phyloP scores from a whole-genome alignment of 441 rosid genomes.

The Jatropha multifida region DNA sequence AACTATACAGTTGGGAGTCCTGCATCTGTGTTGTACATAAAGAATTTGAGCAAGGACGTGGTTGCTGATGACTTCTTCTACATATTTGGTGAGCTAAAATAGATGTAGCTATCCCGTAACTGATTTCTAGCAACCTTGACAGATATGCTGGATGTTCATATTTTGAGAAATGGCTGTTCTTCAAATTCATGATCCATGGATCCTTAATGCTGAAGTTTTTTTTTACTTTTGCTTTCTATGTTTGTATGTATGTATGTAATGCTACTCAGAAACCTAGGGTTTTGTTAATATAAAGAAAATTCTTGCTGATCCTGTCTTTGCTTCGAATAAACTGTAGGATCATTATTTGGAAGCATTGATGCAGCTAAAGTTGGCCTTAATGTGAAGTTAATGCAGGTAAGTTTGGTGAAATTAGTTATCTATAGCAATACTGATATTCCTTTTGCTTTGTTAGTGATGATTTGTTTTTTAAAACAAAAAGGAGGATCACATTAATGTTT shows the following conservation, averaged over 20 bases:
- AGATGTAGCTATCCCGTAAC: neutral
- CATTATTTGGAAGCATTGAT: conserved; percentile 75
- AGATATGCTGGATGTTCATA: neutral
- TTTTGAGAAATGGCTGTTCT: neutral
- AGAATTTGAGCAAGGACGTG: conserved; percentile 92
- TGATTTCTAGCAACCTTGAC: conserved; percentile 11
- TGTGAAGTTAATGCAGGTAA: conserved; percentile 93
- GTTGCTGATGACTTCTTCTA: conserved; percentile 74
- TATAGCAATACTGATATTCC: too few relatives aligned
- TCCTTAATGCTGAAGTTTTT: conserved; percentile 1
- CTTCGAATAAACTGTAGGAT: conserved; percentile 51
- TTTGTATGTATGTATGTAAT: neutral
- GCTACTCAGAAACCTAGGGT: neutral
- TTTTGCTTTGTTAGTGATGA: too few relatives aligned
- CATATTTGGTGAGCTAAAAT: conserved; percentile 69
- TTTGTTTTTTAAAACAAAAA: too few relatives aligned
- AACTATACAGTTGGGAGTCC: conserved; percentile 88
- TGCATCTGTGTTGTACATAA: conserved; percentile 73
- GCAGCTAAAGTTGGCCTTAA: conserved; percentile 64
- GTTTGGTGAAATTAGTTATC: neutral
- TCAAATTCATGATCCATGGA: conserved; percentile 4
- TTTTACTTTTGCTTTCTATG: conserved; percentile 6
- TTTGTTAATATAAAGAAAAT: conserved; percentile 2
- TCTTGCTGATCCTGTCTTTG: conserved; percentile 16
- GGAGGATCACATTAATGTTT: too few relatives aligned